These are phyloP conservation scores for Epicoccum sorghinum DNA, from an alignment of 2,329 filamentous ascomycete genomes.

Conservation along the genomic window DNA sequence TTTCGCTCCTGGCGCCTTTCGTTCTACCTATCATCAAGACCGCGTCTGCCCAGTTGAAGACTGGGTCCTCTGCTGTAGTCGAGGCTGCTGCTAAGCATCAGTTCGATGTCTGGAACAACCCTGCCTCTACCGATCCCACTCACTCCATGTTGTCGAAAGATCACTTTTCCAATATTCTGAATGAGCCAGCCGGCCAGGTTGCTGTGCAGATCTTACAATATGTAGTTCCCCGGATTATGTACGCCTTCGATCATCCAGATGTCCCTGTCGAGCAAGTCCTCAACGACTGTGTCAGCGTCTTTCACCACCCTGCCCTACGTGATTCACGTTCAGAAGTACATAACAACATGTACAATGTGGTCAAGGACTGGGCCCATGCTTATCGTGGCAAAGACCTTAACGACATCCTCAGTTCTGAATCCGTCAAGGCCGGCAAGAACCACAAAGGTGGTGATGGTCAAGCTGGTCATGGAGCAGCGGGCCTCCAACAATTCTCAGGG, in stretches of 20 bases:
- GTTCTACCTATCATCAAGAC: conserved; percentile 88
- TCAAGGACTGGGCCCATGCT: conserved; percentile 79
- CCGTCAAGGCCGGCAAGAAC: conserved; percentile 83
- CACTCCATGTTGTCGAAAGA: conserved; percentile 60
- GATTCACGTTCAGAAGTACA: conserved; percentile 80
- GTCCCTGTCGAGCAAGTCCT: conserved; percentile 84
- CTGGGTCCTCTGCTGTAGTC: conserved; percentile 76
- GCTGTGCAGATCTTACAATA: conserved; percentile 75
- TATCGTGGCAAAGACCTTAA: conserved; percentile 73
- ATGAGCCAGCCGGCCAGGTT: conserved; percentile 56
- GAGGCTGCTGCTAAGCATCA: conserved; percentile 58
- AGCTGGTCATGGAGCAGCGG: conserved; percentile 39
- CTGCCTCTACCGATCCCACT: conserved; percentile 55
- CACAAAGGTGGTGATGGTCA: conserved; percentile 58
- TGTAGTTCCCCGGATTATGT: conserved; percentile 82
- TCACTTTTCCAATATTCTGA: conserved; percentile 59
- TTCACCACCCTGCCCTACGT: conserved; percentile 88
- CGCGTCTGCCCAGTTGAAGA: conserved; percentile 83
- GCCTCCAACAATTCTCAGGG: conserved; percentile 28
- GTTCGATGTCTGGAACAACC: conserved; percentile 57
- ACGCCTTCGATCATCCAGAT: conserved; percentile 88
- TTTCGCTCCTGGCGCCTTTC: conserved; percentile 90
- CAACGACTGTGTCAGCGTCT: conserved; percentile 78
- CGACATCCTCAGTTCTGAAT: conserved; percentile 78
- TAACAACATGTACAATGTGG: conserved; percentile 84